phyloP scores from a whole-genome alignment of 805 yeast genomes.

The Cyberlindnera xylosilytica region DNA sequence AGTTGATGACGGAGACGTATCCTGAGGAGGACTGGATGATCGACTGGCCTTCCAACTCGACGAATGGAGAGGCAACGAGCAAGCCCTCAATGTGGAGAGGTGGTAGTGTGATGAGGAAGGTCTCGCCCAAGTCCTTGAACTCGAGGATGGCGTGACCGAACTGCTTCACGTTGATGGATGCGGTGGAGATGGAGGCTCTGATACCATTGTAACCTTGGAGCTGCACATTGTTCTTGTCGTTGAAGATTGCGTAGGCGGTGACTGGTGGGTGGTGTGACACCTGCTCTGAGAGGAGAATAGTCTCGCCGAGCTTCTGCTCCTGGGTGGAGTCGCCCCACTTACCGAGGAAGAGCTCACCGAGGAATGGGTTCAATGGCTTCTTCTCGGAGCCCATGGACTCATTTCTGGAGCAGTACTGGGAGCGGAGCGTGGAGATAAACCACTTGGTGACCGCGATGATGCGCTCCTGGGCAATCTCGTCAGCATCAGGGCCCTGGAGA shows the following conservation, averaged over 20 bases:
- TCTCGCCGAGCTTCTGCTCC: slow-evolving; percentile 62
- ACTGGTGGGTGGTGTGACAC: slow-evolving; percentile 98
- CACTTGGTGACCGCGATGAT: slow-evolving; percentile 81
- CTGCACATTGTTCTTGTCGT: slow-evolving; percentile 62
- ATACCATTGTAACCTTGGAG: slow-evolving; percentile 90
- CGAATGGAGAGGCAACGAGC: slow-evolving; percentile 86
- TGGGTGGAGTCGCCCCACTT: slow-evolving; percentile 63
- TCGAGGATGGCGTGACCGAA: slow-evolving; percentile 83
- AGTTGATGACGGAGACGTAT: slow-evolving; percentile 68
- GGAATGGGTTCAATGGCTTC: slow-evolving; percentile 94
- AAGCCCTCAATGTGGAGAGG: slow-evolving; percentile 94
- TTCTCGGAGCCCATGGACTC: slow-evolving; percentile 94
- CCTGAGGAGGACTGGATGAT: slow-evolving; percentile 82
- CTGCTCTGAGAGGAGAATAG: slow-evolving; percentile 82
- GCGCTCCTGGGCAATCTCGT: slow-evolving; percentile 58
- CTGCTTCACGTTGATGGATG: slow-evolving; percentile 84
- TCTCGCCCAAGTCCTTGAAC: slow-evolving; percentile 59
- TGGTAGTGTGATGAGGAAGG: slow-evolving; percentile 83
- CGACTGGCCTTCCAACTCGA: slow-evolving; percentile 89
- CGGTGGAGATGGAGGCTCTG: slow-evolving; percentile 75
- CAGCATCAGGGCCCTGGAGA: slow-evolving; percentile 21
- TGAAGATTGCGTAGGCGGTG: slow-evolving; percentile 84
- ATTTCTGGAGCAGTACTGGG: slow-evolving; percentile 90
- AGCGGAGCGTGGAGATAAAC: slow-evolving; percentile 87
- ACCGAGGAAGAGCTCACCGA: slow-evolving; percentile 93